Conservation (phyloP, 345 rosid species). For the Murraya koenigii region DNA sequence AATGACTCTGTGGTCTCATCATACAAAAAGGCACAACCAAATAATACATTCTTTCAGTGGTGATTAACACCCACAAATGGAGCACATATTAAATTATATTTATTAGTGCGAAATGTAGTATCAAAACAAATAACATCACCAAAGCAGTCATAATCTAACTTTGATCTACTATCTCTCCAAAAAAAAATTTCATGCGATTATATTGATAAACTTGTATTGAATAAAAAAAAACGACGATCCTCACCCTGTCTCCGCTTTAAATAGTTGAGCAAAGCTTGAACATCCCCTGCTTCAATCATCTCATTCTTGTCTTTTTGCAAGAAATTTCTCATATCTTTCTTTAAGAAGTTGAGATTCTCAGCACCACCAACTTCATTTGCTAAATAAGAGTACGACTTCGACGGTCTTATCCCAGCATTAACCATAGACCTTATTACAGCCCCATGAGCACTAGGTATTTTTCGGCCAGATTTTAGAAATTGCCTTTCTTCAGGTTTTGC, state of each 20-base stretch:
- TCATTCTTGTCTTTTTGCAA: background rate
- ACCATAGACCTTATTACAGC: background rate
- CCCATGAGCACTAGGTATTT: background rate
- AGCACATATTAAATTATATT: background rate
- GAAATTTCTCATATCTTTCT: background rate
- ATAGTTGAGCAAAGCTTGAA: background rate
- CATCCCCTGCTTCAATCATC: background rate
- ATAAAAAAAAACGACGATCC: background rate
- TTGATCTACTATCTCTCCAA: background rate
- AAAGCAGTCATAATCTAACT: background rate
- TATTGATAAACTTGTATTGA: background rate
- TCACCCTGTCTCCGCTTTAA: background rate
- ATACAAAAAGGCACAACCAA: background rate
- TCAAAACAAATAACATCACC: background rate
- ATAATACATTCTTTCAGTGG: background rate
- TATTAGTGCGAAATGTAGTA: background rate
- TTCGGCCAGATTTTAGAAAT: conserved; percentile 2
- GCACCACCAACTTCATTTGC: background rate
- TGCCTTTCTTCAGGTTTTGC: conserved; percentile 11
- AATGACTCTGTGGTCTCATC: background rate
- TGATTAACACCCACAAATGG: background rate
- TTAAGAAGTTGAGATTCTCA: background rate
- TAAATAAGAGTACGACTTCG: too few species aligned
- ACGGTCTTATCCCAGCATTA: background rate
- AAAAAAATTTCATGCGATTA: background rate